phyloP scores from a whole-genome alignment of 179 eudicot genomes.

The Drosera spatulata region DNA sequence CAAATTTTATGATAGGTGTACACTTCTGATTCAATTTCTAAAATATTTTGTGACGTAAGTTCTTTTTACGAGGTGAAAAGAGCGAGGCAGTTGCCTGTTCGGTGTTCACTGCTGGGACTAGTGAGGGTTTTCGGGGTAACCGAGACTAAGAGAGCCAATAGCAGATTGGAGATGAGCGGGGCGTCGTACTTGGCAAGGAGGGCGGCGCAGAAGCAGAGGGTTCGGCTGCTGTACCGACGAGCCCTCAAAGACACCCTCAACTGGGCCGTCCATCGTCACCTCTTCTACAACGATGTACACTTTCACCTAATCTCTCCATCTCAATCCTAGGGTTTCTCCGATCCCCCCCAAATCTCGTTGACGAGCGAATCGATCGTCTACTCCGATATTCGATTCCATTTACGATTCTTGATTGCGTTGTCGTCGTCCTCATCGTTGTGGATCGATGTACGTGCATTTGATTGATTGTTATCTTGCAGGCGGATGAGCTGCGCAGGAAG shows the following conservation, averaged over 20 bases:
- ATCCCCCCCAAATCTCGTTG: neutral
- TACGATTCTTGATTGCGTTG: no score
- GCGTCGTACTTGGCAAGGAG: slow-evolving; percentile 58
- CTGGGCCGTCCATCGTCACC: slow-evolving; percentile 97
- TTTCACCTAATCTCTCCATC: neutral
- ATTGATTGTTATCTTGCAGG: slow-evolving; percentile 25
- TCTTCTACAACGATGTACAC: slow-evolving; percentile 68
- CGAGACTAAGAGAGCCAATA: neutral
- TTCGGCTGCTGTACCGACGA: slow-evolving; percentile 61
- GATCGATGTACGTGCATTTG: slow-evolving; percentile 4
- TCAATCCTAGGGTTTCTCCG: slow-evolving; percentile 14
- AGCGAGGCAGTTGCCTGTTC: no score
- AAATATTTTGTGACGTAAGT: no score
- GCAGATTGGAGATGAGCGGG: slow-evolving; percentile 33
- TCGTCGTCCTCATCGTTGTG: no score
- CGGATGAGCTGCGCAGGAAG: slow-evolving; percentile 68
- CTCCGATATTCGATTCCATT: no score
- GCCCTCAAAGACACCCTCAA: slow-evolving; percentile 77
- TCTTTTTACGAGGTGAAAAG: no score
- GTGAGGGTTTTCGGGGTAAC: neutral
- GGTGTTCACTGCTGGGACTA: neutral
- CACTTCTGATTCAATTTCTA: no score
- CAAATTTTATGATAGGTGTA: no score
- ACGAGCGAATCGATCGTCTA: neutral
- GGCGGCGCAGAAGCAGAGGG: slow-evolving; percentile 80